Evolutionary conservation across 1,139 yeast genomes (phyloP), one percentile per base, ranked within the genome.

Genomic region (Starmera stellimalicola): DNA sequence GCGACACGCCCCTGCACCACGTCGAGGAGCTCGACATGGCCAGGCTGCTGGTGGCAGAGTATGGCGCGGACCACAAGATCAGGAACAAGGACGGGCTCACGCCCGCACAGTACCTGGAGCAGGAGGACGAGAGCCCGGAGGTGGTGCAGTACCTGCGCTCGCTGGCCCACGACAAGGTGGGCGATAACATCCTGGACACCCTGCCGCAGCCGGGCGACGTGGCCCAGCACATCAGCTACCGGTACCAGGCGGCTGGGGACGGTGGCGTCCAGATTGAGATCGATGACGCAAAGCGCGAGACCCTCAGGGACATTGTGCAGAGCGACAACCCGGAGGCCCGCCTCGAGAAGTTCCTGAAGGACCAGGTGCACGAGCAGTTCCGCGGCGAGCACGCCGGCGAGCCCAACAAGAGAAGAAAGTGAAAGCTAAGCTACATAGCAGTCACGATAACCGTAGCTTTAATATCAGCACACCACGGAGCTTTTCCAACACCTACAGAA

Each of bases 1-100:
- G 98, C 1, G 99, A 91, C 49, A 82, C 97, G 0, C 97, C 98
- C 0, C 64, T 91, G 42, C 97, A 91, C 54, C 94, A 87, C 43
- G 85, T 77, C 18, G 98, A 93, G 52, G 81, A 77, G 37, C 58
- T 71, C 1, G 61, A 55, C 2, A 68, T 76, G 2, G 96, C 95
- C 3, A 70, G 68, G 44, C 50, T 65, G 24, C 60, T 91, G 37
- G 65, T 91, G 1, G 82, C 75, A 47, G 72, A 75, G 35, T 65
- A 76, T 26, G 65, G 70, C 3, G 95, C 91, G 1, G 80, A 84
- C 55, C 67, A 63, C 54, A 70, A 58, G 32, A 48, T 73, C 31
- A 72, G 66, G 52, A 91, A 91, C 53, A 55, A 60, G 28, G 94
- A 83, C 26, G 94, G 84, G 3, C 70, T 72, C 50, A 85, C 87